Evolutionary conservation across 176 grass and related monocot genomes (phyloP).

Genomic region (Raddia distichophylla): DNA sequence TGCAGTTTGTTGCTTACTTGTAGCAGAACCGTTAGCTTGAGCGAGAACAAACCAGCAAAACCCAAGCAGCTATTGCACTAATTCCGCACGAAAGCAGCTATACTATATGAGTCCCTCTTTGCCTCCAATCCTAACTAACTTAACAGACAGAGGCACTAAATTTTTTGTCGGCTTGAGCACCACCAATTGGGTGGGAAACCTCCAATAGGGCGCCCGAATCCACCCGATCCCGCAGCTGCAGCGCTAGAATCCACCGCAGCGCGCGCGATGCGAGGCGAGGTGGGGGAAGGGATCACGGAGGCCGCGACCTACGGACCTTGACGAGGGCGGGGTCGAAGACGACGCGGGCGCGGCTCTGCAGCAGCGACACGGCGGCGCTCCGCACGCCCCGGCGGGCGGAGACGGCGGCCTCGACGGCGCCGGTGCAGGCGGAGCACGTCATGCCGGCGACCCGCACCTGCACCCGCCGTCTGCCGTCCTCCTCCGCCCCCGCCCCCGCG

Average conservation of each 20-base stretch:
- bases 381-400: slow-evolving; percentile 56
- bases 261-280: not conserved
- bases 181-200: slow-evolving; percentile 13
- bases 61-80: not conserved
- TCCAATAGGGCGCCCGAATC: not conserved
- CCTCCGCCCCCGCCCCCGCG: not conserved
- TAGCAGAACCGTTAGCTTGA: not conserved
- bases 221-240: not conserved
- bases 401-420: slow-evolving; percentile 79
- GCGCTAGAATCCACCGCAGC: not conserved
- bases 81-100: not conserved
- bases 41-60: slow-evolving; percentile 1
- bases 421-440: slow-evolving; percentile 93
- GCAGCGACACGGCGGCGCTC: slow-evolving; percentile 68
- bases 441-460: slow-evolving; percentile 83
- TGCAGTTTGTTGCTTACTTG: not conserved
- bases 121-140: slow-evolving; percentile 23
- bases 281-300: slow-evolving; percentile 22
- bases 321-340: slow-evolving; percentile 80
- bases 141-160: slow-evolving; percentile 21
- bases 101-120: not conserved
- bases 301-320: slow-evolving; percentile 48
- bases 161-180: slow-evolving; percentile 47
- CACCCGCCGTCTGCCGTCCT: slow-evolving; percentile 55
- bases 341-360: slow-evolving; percentile 85